Evolutionary conservation across 2,329 filamentous ascomycete genomes (phyloP), one percentile per base, ranked within the genome.

Genomic region (Penicillium verrucosum): DNA sequence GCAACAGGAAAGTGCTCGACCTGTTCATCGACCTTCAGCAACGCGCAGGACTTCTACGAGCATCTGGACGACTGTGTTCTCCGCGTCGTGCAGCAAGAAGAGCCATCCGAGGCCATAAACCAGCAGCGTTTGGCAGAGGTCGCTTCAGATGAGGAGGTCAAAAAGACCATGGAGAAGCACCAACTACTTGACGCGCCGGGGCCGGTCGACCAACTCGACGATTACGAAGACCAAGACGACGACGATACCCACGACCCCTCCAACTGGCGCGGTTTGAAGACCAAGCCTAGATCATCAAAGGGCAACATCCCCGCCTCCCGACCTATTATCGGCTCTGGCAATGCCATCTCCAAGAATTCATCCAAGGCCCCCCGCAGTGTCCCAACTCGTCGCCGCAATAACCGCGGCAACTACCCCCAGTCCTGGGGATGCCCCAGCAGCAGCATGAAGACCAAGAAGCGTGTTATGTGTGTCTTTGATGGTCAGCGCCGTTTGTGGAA

Each of bases 381-480:
- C 27, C 75, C 79, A 36, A 85, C 85, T 67, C 86, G 90, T 55
- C 86, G 90, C 54, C 89, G 91, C 76, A 96, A 95, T 82, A 93
- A 91, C 81, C 86, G 92, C 64, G 92, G 92, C 73, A 90, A 96
- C 73, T 97, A 96, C 73, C 94, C 94, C 12, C 86, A 89, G 0
- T 92, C 89, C 1, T 99, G 94, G 94, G 93, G 94, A 51, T 94
- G 92, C 68, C 85, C 92, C 60, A 87, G 89, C 68, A 89, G 90
- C 68, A 92, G 94, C 79, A 96, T 97, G 90, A 95, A 89, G 71
- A 95, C 96, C 85, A 97, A 95, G 85, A 97, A 97, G 84, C 89
- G 94, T 29, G 91, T 97, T 54, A 82, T 97, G 68, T 91, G 91
- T 62, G 90, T 96, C 21, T 99, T 95, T 68, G 92, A 97, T 70